Base-by-base conservation (phyloP, 768 basidiomycete genomes). In the Lactarius pseudohatsudake region DNA sequence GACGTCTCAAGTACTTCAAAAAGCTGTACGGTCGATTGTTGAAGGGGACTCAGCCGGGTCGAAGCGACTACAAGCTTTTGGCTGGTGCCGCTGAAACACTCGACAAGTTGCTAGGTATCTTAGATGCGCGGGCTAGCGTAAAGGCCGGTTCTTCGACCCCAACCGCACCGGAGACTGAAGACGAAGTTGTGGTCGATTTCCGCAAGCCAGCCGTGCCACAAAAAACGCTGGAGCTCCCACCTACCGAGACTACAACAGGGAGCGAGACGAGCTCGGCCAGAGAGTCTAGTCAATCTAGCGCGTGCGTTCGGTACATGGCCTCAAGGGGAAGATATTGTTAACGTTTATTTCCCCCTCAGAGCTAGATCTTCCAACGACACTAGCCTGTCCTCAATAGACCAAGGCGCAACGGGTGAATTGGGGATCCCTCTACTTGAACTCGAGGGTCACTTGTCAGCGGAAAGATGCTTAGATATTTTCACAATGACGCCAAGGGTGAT, bases 401-500 rank as follows among this genome's bases (percentile, higher is more conserved):
- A 81, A 53, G 78, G 76, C 34, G 85, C 87, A 22, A 79, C 81
- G n/a, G 76, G 81, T 26, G 82, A 82, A 1, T 74, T 85, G 66
- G 76, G 79, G 15, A 82, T 82, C 72, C 82, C 91, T 7, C 78
- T 96, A 22, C 77, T 84, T 32, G 92, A 95, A 70, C 83, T 99
- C 18, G 96, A 98, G 74, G 80, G 84, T 40, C 81, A 92, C 32
- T 81, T 99, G 40, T 83, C 87, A 34, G 89, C 92, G 1, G 85
- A 89, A 36, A 81, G 84, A 22, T 92, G 92, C 9, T 78, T 98
- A 34, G 97, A 99, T 75, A 88, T 99, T 55, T 99, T 99, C 76
- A 92, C 93, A 1, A 96, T 99, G 94, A 84, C 85, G 69, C 90
- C 90, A 1, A 95, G 94, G 85, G 96, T 94, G 69, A 68, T 40